A percentile compares a stretch with the other conserved stretches of the same genome.
These are phyloP conservation scores for Aspergillus brunneoviolaceus DNA, from an alignment of 2,329 filamentous ascomycete species.

Conservation along the genomic window DNA sequence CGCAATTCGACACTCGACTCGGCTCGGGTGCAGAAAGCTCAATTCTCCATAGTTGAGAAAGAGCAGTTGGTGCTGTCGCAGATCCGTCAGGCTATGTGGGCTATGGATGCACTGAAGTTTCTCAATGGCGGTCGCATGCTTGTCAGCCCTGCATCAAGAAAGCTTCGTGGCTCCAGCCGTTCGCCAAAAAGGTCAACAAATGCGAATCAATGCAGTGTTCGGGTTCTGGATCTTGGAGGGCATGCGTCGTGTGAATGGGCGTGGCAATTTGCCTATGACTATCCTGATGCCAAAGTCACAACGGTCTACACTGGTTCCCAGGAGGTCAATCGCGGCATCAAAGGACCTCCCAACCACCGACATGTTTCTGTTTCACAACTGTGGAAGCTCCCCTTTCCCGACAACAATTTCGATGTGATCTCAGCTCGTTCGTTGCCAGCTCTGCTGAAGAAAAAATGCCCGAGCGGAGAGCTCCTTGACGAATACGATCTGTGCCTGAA, in stretches of 20 bases:
- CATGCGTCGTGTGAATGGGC: slow-evolving; percentile 89
- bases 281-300: slow-evolving; percentile 81
- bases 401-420: slow-evolving; percentile 85
- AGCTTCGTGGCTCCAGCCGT: slow-evolving; percentile 26
- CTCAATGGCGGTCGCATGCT: slow-evolving; percentile 62
- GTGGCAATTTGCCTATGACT: slow-evolving; percentile 86
- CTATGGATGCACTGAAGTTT: slow-evolving; percentile 60
- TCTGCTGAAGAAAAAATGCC: slow-evolving; percentile 68
- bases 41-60: slow-evolving; percentile 58
- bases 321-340: slow-evolving; percentile 70
- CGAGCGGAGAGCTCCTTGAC: slow-evolving; percentile 67
- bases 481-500: slow-evolving; percentile 83
- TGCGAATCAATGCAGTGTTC: slow-evolving; percentile 47
- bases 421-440: slow-evolving; percentile 85
- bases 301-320: slow-evolving; percentile 79
- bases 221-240: slow-evolving; percentile 84
- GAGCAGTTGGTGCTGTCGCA: slow-evolving; percentile 78
- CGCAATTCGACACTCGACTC: slow-evolving; percentile 65
- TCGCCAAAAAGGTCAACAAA: slow-evolving; percentile 20
- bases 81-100: slow-evolving; percentile 60
- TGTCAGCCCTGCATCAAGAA: slow-evolving; percentile 51
- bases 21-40: slow-evolving; percentile 53
- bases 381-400: slow-evolving; percentile 78
- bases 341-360: slow-evolving; percentile 83
- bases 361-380: slow-evolving; percentile 75